Base-by-base conservation (phyloP, 108 stramenopile species). In the Skeletonema grethae region DNA sequence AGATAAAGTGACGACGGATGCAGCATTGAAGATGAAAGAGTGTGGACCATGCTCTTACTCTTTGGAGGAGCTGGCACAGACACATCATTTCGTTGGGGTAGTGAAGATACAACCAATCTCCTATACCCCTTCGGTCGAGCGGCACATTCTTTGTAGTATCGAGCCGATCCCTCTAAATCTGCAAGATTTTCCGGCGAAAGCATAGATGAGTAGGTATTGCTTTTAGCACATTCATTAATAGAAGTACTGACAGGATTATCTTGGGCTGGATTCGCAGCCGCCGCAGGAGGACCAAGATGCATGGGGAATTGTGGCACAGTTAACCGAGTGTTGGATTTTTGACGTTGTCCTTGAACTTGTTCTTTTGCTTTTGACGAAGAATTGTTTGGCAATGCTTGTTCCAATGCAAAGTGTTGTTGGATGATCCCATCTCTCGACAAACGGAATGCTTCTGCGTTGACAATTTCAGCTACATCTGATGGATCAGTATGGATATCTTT, bases 341-440 rank as follows among this genome's bases (percentile, higher is more conserved):
- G 50, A 24, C 50, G 50, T 9, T 53, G 18, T 48, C 20, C 18
- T 48, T 20, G 18, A 20, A 1, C 7, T 48, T 48, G 20, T 7
- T 22, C 22, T 18, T 48, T 48, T 16, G 15, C n/a, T 38, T 10
- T 38, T 9, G 36, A 38, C 11, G 36, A 9, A 53, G 50, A 53
- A 6, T n/a, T 48, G 2, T 48, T 20, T 5, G 30, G 57, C 4
- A 36, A 3, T 0, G 35, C 53, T 25, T 66, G 68, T 18, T 29
- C 43, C 53, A 79, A 70, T 20, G 76, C 66, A 55, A 55, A 73
- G 66, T 82, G 80, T 45, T 82, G 76, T 38, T 77, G 76, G 36
- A 82, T 77, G 45, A 82, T 82, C 15, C 80, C 80, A 67, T 82
- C 80, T 15, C 80, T 64, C 38, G 80, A 82, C 50, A 82, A 62